Evolutionary conservation across 805 yeast genomes (phyloP).

Genomic region (Hemisphaericaspora nanyangensis): DNA sequence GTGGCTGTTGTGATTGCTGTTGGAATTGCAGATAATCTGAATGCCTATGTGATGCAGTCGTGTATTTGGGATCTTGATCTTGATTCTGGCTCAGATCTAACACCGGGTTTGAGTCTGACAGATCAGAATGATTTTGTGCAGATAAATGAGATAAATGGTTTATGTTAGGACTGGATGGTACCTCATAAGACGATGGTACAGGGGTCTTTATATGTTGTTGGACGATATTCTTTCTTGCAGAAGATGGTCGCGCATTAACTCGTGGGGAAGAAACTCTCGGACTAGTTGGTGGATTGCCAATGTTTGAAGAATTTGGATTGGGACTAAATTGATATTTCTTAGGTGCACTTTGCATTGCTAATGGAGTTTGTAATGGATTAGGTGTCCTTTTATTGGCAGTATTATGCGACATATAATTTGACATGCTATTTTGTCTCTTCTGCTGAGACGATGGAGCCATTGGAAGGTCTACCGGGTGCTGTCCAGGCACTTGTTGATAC

Average conservation of each 20-base stretch:
- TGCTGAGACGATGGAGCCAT: conserved; percentile 13
- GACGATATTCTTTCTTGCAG: conserved; percentile 8
- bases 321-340: conserved; percentile 3
- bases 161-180: conserved; percentile 37
- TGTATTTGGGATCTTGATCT: conserved; percentile 6
- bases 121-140: conserved; percentile 34
- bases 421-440: conserved; percentile 39
- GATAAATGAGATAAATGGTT: conserved; percentile 22
- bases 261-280: conserved; percentile 6
- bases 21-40: conserved; percentile 5
- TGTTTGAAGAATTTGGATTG: conserved; percentile 2
- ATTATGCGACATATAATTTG: conserved; percentile 27
- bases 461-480: neutral
- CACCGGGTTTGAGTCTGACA: conserved; percentile 35
- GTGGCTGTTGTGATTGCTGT: conserved; percentile 7
- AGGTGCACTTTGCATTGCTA: conserved; percentile 4
- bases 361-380: conserved; percentile 15
- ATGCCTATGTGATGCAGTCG: neutral
- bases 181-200: conserved; percentile 38
- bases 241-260: neutral
- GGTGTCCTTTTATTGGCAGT: conserved; percentile 33
- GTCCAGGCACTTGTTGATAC: neutral
- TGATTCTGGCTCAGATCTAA: conserved; percentile 13
- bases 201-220: conserved; percentile 29
- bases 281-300: neutral